Base-by-base conservation (phyloP, 2,329 filamentous ascomycete species). In the Ophiobolus disseminans region DNA sequence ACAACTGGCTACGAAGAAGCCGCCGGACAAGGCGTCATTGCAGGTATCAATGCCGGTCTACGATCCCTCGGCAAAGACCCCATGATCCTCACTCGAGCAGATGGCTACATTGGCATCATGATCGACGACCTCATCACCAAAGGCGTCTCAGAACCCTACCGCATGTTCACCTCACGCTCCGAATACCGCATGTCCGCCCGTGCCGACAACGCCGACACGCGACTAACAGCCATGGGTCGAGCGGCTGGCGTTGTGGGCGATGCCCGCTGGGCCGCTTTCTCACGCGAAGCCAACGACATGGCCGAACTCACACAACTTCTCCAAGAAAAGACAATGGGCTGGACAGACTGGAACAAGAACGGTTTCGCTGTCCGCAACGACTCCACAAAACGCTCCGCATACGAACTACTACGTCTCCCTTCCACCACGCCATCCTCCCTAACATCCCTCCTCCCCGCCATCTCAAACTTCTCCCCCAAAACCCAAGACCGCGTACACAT, bases 1-100 rank as follows among this genome's bases (percentile, higher is more conserved):
- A 99, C 94, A 0, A 99, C 94, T 0, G 94, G 94, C 3, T 99
- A 99, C 70, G 94, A 99, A 76, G 94, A 99, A 78, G 94, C 94
- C 8, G 91, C 94, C 0, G 93, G 90, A 0, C 94, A 99, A 73
- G 94, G 94, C 8, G 82, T 99, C 37, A 78, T 99, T 11, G 94
- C 94, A 0, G 94, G 94, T 23, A 92, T 93, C 64, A 99, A 99
- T 67, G 94, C 94, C 1, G 94, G 93, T 2, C 82, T 94, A n/a
- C 82, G 86, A 1, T 85, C 92, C 0, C 82, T 84, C 52, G 82
- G 83, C 1, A 84, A 88, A 48, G 72, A 79, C 1, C 81, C 86
- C 0, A 80, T 95, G 52, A 83, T 83, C 0, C 77, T 99, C 22
- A 86, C 86, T 6, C 83, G 94, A 56, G 87, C 89, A 1, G 93